These are phyloP conservation scores for Dalbergia cultrata DNA, from an alignment of 306 rosid genomes.

Conservation along the genomic window DNA sequence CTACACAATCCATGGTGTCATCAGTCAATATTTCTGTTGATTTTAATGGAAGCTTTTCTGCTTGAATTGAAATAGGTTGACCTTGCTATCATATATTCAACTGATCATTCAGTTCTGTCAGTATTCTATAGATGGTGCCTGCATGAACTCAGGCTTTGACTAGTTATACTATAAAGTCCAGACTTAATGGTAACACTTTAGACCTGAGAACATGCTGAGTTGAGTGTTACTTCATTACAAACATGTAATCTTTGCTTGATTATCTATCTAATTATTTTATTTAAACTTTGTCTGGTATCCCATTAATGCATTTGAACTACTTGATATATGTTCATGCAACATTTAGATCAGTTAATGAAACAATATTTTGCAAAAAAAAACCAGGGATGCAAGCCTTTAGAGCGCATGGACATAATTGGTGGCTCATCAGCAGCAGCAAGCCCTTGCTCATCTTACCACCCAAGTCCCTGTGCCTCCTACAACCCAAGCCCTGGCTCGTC, in stretches of 20 bases:
- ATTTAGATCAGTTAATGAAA: conserved; percentile 32
- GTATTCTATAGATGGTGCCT: background rate
- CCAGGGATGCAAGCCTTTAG: conserved; percentile 94
- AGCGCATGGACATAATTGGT: conserved; percentile 70
- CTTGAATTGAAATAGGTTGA: conserved; percentile 1
- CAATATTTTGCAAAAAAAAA: conserved; percentile 31
- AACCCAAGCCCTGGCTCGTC: conserved; percentile 95
- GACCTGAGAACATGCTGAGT: conserved; percentile 19
- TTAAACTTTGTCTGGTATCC: background rate
- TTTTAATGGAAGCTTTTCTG: background rate
- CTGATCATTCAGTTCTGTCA: background rate
- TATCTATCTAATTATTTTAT: background rate
- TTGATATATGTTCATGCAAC: conserved; percentile 8
- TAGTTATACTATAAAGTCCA: background rate
- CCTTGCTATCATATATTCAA: background rate
- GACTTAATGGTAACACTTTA: background rate
- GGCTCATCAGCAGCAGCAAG: conserved; percentile 80
- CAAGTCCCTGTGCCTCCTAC: conserved; percentile 85
- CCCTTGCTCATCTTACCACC: conserved; percentile 86
- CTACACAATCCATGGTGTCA: background rate
- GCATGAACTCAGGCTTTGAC: background rate
- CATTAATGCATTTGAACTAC: background rate
- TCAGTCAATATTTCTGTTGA: conserved; percentile 9
- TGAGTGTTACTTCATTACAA: background rate
- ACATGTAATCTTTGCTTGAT: conserved; percentile 7